Evolutionary conservation across 257 asterid genomes (phyloP), one percentile per base, ranked within the genome.

Genomic region (Catharanthus roseus): DNA sequence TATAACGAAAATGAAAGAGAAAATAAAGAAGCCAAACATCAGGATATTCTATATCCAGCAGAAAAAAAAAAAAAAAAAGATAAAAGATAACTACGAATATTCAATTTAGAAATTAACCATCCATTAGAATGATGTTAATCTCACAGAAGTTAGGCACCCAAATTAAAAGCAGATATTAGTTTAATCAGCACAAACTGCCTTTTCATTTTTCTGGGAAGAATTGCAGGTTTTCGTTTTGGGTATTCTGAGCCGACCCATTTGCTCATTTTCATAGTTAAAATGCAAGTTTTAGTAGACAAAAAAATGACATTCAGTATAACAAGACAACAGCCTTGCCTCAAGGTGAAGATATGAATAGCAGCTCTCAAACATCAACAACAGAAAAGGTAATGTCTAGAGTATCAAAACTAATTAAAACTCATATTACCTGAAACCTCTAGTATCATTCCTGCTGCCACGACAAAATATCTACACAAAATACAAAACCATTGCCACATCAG

Each of bases 401-500:
- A 57, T 6, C 56, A 74, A 51, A 45, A 21, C 9, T 7, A 16
- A n/a, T 47, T 57, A 18, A 55, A 67, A 41, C 41, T 28, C n/a
- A 21, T 68, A 82, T 71, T 78, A 91, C 99, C 99, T 95, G 72
- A 88, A 95, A 62, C 96, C 99, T 64, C 97, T 84, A 44, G 97
- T 95, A 50, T 88, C 97, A 44, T 88, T 91, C 79, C 78, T 84
- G 90, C 99, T 95, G 64, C 97, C 99, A 72, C 92, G 97, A 83
- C 99, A 95, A 85, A 91, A 89, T 85, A 91, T 87, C 97, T 89
- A 82, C 77, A 23, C 23, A 81, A 56, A 31, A 70, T 62, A 70
- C 67, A 72, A 28, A 10, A 72, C 16, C 65, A 75, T 55, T 34
- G 55, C 57, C 69, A 77, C 65, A 67, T 83, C 73, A 74, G 68